Conservation (phyloP, 495 filamentous ascomycete genomes). For the Aspergillus panamensis region DNA sequence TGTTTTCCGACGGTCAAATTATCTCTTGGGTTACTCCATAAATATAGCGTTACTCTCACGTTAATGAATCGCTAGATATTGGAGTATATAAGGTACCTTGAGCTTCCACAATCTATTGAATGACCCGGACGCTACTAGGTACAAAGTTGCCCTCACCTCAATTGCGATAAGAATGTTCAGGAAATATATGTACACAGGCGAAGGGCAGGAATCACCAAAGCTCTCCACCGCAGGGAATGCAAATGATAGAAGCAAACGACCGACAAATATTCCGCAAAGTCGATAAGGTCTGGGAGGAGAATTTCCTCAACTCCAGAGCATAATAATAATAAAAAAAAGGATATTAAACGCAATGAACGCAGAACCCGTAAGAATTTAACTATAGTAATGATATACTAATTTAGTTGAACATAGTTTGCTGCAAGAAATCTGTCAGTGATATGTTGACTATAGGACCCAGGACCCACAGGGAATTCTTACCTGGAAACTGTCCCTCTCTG, state of each 20-base stretch:
- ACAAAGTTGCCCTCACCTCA: not conserved
- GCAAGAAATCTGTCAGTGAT: constrained; percentile 12
- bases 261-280: not conserved
- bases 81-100: not conserved
- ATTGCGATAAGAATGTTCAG: not conserved
- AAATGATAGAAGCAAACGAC: constrained; percentile 1
- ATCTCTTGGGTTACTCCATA: too few species aligned
- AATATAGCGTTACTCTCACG: not conserved
- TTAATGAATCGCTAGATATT: too few species aligned
- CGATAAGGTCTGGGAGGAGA: not conserved
- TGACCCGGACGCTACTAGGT: not conserved
- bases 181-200: constrained; percentile 11
- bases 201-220: not conserved
- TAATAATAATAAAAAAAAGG: not conserved
- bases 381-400: constrained; percentile 25
- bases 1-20: too few species aligned
- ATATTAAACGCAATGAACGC: constrained; percentile 8
- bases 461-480: constrained; percentile 50
- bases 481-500: constrained; percentile 88
- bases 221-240: constrained; percentile 2
- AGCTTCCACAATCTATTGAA: not conserved
- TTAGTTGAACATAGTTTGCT: constrained; percentile 48
- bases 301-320: constrained; percentile 14
- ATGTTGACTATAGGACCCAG: not conserved
- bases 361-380: constrained; percentile 13